Evolutionary conservation across 2,329 filamentous ascomycete species (phyloP).

Genomic region (Verticillium tricorpus): DNA sequence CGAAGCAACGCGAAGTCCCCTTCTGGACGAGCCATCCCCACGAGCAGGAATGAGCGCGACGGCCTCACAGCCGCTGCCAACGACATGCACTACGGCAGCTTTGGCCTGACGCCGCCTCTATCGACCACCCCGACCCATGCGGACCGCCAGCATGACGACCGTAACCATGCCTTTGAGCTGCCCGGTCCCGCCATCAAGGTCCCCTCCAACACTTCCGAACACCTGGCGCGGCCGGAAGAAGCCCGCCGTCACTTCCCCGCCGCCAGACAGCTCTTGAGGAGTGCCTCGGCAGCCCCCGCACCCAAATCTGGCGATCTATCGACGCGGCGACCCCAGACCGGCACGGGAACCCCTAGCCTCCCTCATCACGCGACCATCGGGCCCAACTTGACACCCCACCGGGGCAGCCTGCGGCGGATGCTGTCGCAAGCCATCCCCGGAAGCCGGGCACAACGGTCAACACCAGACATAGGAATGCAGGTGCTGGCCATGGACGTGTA

Average conservation of each 20-base stretch:
- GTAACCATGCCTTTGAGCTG: slow-evolving; percentile 39
- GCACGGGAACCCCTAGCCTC: slow-evolving; percentile 1
- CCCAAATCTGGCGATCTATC: slow-evolving; percentile 19
- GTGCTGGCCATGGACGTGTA: slow-evolving; percentile 50
- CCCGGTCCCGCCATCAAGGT: slow-evolving; percentile 48
- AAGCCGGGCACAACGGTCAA: slow-evolving; percentile 1
- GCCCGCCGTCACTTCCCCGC: slow-evolving; percentile 12
- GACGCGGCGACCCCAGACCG: slow-evolving; percentile 6
- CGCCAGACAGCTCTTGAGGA: slow-evolving; percentile 28
- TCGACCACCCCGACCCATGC: slow-evolving; percentile 18
- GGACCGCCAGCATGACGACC: slow-evolving; percentile 16
- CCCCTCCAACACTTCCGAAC: slow-evolving; percentile 24
- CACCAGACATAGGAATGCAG: slow-evolving; percentile 37
- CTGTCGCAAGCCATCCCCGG: slow-evolving; percentile 28
- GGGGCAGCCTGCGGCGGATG: slow-evolving; percentile 28
- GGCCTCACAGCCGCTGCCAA: slow-evolving; percentile 33
- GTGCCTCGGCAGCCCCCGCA: slow-evolving; percentile 25
- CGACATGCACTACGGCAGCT: slow-evolving; percentile 48
- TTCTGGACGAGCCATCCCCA: background rate
- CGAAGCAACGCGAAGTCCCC: background rate
- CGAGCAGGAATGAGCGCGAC: slow-evolving; percentile 29
- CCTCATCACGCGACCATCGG: slow-evolving; percentile 5
- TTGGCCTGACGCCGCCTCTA: slow-evolving; percentile 37
- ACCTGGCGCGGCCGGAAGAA: slow-evolving; percentile 7
- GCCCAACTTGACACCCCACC: slow-evolving; percentile 4